Conservation (phyloP, 192 early-diverging fungal genomes). For the Backusella sp. region DNA sequence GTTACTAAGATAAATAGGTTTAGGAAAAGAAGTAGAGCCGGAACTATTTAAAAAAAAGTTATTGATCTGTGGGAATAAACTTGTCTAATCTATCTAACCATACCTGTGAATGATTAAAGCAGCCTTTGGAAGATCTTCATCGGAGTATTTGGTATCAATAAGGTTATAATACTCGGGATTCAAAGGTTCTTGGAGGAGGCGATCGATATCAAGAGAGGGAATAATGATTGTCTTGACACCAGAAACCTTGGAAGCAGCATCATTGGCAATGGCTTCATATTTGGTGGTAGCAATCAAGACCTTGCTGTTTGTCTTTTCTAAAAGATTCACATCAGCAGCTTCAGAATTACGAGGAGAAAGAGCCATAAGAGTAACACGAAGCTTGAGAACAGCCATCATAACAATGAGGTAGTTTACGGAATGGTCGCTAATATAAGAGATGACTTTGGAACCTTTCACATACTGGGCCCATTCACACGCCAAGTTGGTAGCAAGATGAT, state of each 20-base stretch:
- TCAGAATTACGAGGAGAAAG: slow-evolving; percentile 20
- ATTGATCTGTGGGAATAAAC: neutral
- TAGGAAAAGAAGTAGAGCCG: slow-evolving; percentile 17
- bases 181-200: neutral
- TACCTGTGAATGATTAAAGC: slow-evolving; percentile 10
- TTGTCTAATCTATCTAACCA: neutral
- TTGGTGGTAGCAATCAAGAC: neutral
- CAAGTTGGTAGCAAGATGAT: slow-evolving; percentile 11
- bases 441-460: neutral
- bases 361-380: neutral
- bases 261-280: neutral
- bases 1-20: slow-evolving; percentile 18
- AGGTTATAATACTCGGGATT: neutral
- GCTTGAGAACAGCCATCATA: slow-evolving; percentile 14
- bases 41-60: slow-evolving; percentile 9
- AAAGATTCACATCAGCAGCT: slow-evolving; percentile 10
- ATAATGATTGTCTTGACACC: neutral
- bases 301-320: slow-evolving; percentile 11
- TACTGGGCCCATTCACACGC: slow-evolving; percentile 2
- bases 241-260: neutral
- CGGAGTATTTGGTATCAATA: neutral
- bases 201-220: slow-evolving; percentile 1
- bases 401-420: neutral
- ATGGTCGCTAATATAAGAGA: slow-evolving; percentile 11
- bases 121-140: neutral